A percentile compares a stretch with the other conserved stretches of the same genome.
These are phyloP conservation scores for Saururus chinensis DNA, from an alignment of 164 flowering plant genomes.

Conservation along the genomic window DNA sequence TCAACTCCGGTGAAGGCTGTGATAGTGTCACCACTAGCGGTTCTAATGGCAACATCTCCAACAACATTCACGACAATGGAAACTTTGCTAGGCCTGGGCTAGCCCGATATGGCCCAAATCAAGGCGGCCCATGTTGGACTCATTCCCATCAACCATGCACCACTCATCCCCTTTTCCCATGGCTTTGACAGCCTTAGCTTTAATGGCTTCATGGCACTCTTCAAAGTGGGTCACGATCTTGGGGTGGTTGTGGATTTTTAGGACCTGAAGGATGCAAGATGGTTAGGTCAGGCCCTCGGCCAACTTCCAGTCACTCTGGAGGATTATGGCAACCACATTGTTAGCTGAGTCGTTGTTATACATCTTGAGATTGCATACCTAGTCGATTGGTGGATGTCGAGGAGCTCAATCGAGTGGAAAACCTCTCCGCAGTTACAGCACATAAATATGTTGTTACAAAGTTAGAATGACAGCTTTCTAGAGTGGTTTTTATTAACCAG, in stretches of 20 bases:
- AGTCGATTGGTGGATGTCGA: slow-evolving; percentile 54
- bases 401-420: slow-evolving; percentile 35
- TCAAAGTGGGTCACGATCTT: slow-evolving; percentile 58
- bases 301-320: slow-evolving; percentile 50
- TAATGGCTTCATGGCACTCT: slow-evolving; percentile 60
- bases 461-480: slow-evolving; percentile 25
- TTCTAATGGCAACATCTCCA: too few species aligned
- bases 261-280: slow-evolving; percentile 36
- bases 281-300: not conserved
- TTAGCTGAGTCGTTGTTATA: slow-evolving; percentile 53
- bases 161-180: slow-evolving; percentile 38
- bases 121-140: too few species aligned
- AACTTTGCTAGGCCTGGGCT: too few species aligned
- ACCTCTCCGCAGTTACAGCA: slow-evolving; percentile 71
- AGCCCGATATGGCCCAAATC: too few species aligned
- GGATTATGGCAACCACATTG: slow-evolving; percentile 71
- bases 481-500: slow-evolving; percentile 13
- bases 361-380: slow-evolving; percentile 70
- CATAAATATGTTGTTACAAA: slow-evolving; percentile 54
- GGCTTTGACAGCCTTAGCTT: slow-evolving; percentile 30
- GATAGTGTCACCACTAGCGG: too few species aligned
- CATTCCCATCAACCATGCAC: slow-evolving; percentile 84
- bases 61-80: too few species aligned
- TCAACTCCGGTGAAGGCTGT: too few species aligned
- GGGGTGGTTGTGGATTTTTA: slow-evolving; percentile 66